These are phyloP conservation scores for Serendipita indica DNA, from an alignment of 768 basidiomycete species.

Conservation along the genomic window DNA sequence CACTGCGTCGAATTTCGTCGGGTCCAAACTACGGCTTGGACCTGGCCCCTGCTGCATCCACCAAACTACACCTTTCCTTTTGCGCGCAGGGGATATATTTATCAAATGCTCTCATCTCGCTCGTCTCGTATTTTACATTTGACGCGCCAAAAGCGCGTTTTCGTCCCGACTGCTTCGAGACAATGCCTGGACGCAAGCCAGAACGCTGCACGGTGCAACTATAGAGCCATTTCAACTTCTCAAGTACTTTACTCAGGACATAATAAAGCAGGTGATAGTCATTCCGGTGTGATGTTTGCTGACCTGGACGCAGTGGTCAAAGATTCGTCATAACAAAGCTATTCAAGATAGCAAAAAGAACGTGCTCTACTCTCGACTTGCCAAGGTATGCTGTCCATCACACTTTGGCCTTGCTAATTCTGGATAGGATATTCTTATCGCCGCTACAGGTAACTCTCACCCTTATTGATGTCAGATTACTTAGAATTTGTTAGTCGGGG, in stretches of 20 bases:
- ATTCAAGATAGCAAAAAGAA: neutral
- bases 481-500: neutral
- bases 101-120: too few species aligned
- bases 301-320: neutral
- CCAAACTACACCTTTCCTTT: too few species aligned
- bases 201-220: too few species aligned
- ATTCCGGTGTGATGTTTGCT: neutral
- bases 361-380: neutral
- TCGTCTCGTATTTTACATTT: too few species aligned
- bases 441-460: neutral
- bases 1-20: neutral
- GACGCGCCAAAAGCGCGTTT: too few species aligned
- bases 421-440: neutral
- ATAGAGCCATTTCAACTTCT: too few species aligned
- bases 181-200: too few species aligned
- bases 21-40: too few species aligned
- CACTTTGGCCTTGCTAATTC: neutral
- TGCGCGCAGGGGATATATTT: too few species aligned
- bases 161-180: too few species aligned
- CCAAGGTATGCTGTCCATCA: neutral
- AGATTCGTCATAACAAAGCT: constrained; percentile 9
- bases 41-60: too few species aligned
- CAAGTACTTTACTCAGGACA: too few species aligned
- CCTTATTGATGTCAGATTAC: neutral
- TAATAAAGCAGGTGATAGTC: neutral